These are phyloP conservation scores for Laguncularia racemosa DNA, from an alignment of 345 rosid species.

Conservation along the genomic window DNA sequence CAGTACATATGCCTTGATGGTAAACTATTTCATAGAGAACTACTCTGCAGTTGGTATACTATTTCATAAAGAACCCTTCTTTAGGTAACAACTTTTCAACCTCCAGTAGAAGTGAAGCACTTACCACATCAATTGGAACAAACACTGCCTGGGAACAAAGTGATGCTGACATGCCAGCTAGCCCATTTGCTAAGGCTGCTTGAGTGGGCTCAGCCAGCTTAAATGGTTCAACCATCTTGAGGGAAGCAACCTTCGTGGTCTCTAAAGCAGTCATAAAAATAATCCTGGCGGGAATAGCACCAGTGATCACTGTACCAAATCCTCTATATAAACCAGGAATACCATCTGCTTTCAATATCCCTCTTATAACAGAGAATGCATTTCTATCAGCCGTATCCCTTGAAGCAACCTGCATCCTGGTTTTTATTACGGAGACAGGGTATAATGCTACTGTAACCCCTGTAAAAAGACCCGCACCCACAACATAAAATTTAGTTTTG, in stretches of 20 bases:
- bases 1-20: no score
- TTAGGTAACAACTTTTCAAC: background rate
- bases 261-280: conserved; percentile 83
- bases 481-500: conserved; percentile 78
- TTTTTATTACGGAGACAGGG: conserved; percentile 86
- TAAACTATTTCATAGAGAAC: no score
- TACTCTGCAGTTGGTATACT: no score
- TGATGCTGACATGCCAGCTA: conserved; percentile 91
- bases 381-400: conserved; percentile 66
- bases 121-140: conserved; percentile 94
- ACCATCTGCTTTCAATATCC: conserved; percentile 71
- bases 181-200: conserved; percentile 91
- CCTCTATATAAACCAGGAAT: conserved; percentile 92
- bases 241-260: conserved; percentile 77
- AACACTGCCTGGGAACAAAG: conserved; percentile 80
- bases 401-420: conserved; percentile 94
- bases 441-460: conserved; percentile 87
- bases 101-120: conserved; percentile 13
- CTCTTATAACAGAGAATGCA: conserved; percentile 70
- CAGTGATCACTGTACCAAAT: conserved; percentile 91
- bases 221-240: conserved; percentile 57
- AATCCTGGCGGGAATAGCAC: conserved; percentile 87
- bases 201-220: conserved; percentile 65
- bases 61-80: background rate
- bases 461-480: conserved; percentile 94